These are phyloP conservation scores for Candida morakotiae DNA, from an alignment of 805 yeast species.

Conservation along the genomic window DNA sequence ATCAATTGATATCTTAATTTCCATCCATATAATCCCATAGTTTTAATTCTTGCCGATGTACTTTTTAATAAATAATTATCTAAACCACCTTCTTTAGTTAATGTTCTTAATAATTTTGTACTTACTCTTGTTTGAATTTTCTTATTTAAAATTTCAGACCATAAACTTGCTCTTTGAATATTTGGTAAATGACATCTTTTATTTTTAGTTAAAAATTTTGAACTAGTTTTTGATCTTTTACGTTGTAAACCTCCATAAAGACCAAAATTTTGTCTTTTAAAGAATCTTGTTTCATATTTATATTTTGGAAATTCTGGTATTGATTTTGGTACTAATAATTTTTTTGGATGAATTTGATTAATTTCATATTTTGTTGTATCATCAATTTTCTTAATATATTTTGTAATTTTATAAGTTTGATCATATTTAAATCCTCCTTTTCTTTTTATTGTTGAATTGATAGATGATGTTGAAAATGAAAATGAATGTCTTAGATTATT, in stretches of 20 bases:
- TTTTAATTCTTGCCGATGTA: conserved; percentile 84
- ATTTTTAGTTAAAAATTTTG: conserved; percentile 73
- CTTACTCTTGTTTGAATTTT: conserved; percentile 59
- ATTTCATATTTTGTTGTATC: conserved; percentile 29
- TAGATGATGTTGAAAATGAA: conserved; percentile 6
- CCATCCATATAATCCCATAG: conserved; percentile 93
- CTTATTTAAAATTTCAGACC: conserved; percentile 76
- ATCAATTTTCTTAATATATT: conserved; percentile 35
- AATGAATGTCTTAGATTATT: conserved; percentile 1
- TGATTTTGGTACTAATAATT: conserved; percentile 20
- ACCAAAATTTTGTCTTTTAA: conserved; percentile 84
- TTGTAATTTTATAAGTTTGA: conserved; percentile 38
- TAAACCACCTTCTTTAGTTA: conserved; percentile 91
- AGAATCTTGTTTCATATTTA: conserved; percentile 64
- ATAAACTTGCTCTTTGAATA: conserved; percentile 66
- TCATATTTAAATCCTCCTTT: conserved; percentile 15
- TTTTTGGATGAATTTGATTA: conserved; percentile 31
- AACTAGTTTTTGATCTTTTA: conserved; percentile 69
- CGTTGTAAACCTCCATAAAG: conserved; percentile 86
- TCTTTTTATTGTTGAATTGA: conserved; percentile 2
- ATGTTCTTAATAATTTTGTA: conserved; percentile 78
- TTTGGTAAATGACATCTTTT: conserved; percentile 80
- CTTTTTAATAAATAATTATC: conserved; percentile 86
- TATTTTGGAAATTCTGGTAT: conserved; percentile 24
- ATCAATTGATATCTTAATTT: conserved; percentile 73